A percentile compares a stretch with the other conserved stretches of the same genome.
Evolutionary conservation across 148 eudicot species (phyloP).

Genomic region (Arbutus unedo): DNA sequence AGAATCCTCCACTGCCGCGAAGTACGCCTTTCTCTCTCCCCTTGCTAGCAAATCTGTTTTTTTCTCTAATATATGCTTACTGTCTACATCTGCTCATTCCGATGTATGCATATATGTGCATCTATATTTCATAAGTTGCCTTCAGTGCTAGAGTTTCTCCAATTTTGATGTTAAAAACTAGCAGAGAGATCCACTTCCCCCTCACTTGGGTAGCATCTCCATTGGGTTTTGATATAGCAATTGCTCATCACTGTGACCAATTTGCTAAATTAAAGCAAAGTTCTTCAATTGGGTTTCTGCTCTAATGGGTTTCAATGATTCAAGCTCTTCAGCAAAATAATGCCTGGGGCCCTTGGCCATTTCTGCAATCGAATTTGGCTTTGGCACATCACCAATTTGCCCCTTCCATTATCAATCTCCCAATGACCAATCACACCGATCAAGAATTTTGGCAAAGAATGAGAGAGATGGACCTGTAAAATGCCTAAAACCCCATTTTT

Average conservation of each 20-base stretch:
- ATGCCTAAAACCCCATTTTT: background rate
- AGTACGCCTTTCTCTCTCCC: slow-evolving; percentile 36
- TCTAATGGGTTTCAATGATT: background rate
- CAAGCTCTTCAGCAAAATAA: background rate
- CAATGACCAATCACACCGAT: background rate
- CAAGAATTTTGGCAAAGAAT: too few relatives aligned
- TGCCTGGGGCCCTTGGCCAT: too few relatives aligned
- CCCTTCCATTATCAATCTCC: background rate
- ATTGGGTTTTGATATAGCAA: background rate
- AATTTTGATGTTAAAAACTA: background rate
- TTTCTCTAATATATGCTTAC: background rate
- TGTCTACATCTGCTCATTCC: background rate
- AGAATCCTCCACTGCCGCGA: slow-evolving; percentile 63
- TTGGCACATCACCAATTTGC: background rate
- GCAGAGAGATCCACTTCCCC: background rate
- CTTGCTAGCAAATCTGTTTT: background rate
- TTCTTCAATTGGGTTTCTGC: background rate
- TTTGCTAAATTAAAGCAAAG: background rate
- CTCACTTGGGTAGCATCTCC: background rate
- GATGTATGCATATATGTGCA: background rate
- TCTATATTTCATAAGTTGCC: background rate
- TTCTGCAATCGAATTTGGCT: background rate
- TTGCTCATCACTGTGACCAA: background rate
- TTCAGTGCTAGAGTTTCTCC: background rate
- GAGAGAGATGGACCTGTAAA: background rate